Percentiles rank a stretch among this genome's conserved stretches.
Evolutionary conservation across 495 filamentous ascomycete genomes (phyloP).

Genomic region (Xylaria sp.): DNA sequence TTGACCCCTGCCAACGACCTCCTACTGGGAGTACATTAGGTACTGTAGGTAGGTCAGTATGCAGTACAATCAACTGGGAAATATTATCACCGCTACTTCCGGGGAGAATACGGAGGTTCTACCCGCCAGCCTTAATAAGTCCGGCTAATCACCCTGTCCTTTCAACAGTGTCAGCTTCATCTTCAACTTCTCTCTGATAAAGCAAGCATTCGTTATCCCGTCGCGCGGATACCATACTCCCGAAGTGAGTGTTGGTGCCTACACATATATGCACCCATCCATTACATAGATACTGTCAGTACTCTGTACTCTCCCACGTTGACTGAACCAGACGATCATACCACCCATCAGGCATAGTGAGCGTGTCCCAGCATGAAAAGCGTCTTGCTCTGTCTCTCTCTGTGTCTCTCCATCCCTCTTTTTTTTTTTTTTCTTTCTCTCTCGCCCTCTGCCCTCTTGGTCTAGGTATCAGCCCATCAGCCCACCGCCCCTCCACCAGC

Average conservation of each 20-base stretch:
- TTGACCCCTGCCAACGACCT: no score
- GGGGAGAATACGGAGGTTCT: neutral
- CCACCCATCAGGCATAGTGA: neutral
- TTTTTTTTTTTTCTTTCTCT: no score
- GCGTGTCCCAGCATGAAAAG: neutral
- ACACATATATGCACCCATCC: no score
- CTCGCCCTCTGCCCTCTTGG: no score
- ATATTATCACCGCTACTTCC: neutral
- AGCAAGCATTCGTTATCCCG: neutral
- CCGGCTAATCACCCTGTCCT: conserved; percentile 6
- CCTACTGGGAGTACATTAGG: no score
- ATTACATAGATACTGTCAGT: neutral
- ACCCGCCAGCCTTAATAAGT: neutral
- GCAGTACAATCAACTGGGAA: neutral
- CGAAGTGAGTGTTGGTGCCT: neutral
- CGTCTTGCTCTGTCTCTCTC: neutral
- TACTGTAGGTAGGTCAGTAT: no score
- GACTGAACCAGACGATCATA: neutral
- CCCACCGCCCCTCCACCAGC: neutral
- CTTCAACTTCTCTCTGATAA: neutral
- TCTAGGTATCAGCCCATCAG: neutral
- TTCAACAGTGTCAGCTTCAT: neutral
- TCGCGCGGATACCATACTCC: neutral
- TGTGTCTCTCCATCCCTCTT: neutral
- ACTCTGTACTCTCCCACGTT: neutral